Percentiles rank a stretch among this genome's conserved stretches.
phyloP scores from a whole-genome alignment of 78 protist genomes.

The Dictyostelium brefeldianum region DNA sequence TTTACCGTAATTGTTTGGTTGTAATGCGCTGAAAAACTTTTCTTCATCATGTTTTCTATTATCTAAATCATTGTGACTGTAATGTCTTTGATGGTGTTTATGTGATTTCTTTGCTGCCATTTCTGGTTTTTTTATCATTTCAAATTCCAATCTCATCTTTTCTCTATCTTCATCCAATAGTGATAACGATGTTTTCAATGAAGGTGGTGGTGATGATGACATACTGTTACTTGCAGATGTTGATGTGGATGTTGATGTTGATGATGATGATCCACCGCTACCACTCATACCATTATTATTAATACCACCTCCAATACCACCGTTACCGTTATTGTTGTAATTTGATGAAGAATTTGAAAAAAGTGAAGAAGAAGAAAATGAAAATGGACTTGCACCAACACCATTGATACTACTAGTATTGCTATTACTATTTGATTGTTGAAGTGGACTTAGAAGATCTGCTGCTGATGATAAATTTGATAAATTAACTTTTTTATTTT shows the following conservation, averaged over 20 bases:
- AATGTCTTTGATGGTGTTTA: slow-evolving; percentile 63
- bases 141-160: slow-evolving; percentile 53
- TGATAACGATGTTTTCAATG: slow-evolving; percentile 20
- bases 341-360: slow-evolving; percentile 1
- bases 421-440: background rate
- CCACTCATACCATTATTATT: background rate
- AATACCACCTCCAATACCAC: too few species aligned
- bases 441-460: background rate
- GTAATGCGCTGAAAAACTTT: slow-evolving; percentile 62
- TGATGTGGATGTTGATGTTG: background rate
- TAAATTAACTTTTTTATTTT: background rate
- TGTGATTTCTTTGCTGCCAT: slow-evolving; percentile 26
- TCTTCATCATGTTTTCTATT: slow-evolving; percentile 72
- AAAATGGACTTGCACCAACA: slow-evolving; percentile 22
- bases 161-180: slow-evolving; percentile 65
- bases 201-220: slow-evolving; percentile 36
- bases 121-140: slow-evolving; percentile 68
- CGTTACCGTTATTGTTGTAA: too few species aligned
- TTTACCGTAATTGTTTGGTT: slow-evolving; percentile 74
- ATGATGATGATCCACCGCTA: background rate
- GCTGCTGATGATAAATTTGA: background rate
- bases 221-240: slow-evolving; percentile 21
- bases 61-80: slow-evolving; percentile 65
- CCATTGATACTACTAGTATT: background rate
- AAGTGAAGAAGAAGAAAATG: slow-evolving; percentile 39